A percentile compares a stretch with the other conserved stretches of the same genome.
These are phyloP conservation scores for Penicillium mononematosum DNA, from an alignment of 495 filamentous ascomycete genomes.

Conservation along the genomic window DNA sequence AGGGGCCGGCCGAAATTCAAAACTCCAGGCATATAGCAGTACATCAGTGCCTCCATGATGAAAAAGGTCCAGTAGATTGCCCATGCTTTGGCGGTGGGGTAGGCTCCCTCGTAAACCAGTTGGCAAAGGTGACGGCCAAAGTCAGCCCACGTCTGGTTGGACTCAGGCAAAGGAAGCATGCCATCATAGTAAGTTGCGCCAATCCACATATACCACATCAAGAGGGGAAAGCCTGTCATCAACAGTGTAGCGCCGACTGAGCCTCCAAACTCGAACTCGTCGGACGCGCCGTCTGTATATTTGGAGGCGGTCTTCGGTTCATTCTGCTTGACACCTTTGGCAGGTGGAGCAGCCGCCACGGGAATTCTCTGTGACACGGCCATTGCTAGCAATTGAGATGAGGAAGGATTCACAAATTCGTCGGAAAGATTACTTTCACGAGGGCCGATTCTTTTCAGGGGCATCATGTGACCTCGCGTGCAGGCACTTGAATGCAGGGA, in stretches of 20 bases:
- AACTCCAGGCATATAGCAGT: slow-evolving; percentile 77
- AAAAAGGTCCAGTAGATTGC: slow-evolving; percentile 84
- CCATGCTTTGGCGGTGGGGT: slow-evolving; percentile 73
- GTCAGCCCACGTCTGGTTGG: slow-evolving; percentile 57
- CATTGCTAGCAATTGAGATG: too few relatives aligned
- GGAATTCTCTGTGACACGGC: too few relatives aligned
- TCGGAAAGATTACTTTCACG: too few relatives aligned
- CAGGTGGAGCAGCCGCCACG: too few relatives aligned
- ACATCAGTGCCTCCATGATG: slow-evolving; percentile 68
- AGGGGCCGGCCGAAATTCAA: slow-evolving; percentile 78
- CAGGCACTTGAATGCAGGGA: too few relatives aligned
- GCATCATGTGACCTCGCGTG: too few relatives aligned
- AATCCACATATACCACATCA: slow-evolving; percentile 99
- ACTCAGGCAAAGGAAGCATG: slow-evolving; percentile 62
- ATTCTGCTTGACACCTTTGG: not conserved
- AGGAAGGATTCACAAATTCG: too few relatives aligned
- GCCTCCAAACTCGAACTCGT: slow-evolving; percentile 81
- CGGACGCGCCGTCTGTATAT: slow-evolving; percentile 10
- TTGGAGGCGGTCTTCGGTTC: not conserved
- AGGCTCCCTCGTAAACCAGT: slow-evolving; percentile 74
- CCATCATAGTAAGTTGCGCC: slow-evolving; percentile 87
- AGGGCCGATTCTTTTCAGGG: too few relatives aligned
- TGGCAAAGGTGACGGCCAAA: slow-evolving; percentile 64
- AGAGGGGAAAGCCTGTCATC: slow-evolving; percentile 82
- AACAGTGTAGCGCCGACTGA: slow-evolving; percentile 65